phyloP scores from a whole-genome alignment of 148 eudicot genomes.

The Pharnaceum exiguum region DNA sequence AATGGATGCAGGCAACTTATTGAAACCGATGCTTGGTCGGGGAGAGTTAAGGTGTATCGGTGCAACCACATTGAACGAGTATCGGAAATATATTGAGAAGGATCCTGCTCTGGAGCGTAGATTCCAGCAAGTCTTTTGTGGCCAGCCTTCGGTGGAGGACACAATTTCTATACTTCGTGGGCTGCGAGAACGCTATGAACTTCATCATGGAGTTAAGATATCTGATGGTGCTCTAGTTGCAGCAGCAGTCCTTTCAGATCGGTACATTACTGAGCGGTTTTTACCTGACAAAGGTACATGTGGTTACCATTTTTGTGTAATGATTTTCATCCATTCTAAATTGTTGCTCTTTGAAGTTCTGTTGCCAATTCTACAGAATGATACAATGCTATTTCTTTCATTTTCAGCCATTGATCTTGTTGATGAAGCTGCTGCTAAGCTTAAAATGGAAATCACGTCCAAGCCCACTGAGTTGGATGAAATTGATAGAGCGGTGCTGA shows the following conservation, averaged over 20 bases:
- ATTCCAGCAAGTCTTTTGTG: constrained; percentile 93
- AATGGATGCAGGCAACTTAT: constrained; percentile 84
- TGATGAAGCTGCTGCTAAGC: constrained; percentile 98
- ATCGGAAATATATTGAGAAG: constrained; percentile 90
- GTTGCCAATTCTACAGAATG: background rate
- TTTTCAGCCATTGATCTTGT: constrained; percentile 91
- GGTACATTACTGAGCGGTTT: constrained; percentile 91
- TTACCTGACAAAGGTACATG: constrained; percentile 89
- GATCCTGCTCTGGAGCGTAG: constrained; percentile 97
- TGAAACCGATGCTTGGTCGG: constrained; percentile 94
- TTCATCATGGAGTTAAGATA: constrained; percentile 97
- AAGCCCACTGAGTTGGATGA: constrained; percentile 96
- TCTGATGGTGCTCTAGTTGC: constrained; percentile 94
- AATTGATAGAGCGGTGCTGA: constrained; percentile 78
- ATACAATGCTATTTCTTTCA: background rate
- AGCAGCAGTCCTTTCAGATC: constrained; percentile 86
- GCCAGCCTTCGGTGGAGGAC: constrained; percentile 94
- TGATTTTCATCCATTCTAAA: background rate
- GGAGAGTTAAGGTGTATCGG: constrained; percentile 97
- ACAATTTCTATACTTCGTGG: constrained; percentile 97
- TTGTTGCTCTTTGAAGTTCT: background rate
- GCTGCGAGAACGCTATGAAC: constrained; percentile 86
- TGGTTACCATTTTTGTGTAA: background rate
- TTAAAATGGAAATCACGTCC: constrained; percentile 98
- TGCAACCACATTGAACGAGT: constrained; percentile 91